A percentile compares a stretch with the other conserved stretches of the same genome.
These are phyloP conservation scores for Gossypium arboreum DNA, from an alignment of 345 rosid genomes.

Conservation along the genomic window DNA sequence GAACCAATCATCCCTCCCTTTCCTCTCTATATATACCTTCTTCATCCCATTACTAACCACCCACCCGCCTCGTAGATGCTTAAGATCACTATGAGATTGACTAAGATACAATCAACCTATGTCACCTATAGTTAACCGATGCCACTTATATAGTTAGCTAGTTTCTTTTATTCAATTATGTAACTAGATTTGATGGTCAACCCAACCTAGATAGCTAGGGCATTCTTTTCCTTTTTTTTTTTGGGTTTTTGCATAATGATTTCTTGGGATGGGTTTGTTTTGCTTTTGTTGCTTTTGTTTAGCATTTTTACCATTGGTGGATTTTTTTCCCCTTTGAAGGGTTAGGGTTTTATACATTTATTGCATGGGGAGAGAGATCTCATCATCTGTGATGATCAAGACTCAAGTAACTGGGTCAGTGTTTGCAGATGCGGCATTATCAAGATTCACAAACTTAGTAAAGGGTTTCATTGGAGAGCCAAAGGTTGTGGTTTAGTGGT, in stretches of 20 bases:
- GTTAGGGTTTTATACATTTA: constrained; percentile 14
- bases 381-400: neutral
- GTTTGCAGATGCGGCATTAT: constrained; percentile 40
- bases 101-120: too few relatives aligned
- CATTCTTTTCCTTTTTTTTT: neutral
- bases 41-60: neutral
- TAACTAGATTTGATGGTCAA: neutral
- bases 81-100: too few relatives aligned
- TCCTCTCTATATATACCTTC: constrained; percentile 17
- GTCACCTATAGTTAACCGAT: too few relatives aligned
- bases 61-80: neutral
- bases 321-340: neutral
- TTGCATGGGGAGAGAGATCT: constrained; percentile 20
- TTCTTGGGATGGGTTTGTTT: constrained; percentile 16
- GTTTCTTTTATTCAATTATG: neutral
- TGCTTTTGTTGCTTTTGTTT: neutral
- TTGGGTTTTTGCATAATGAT: constrained; percentile 14
- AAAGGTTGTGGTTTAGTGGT: neutral
- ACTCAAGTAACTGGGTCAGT: constrained; percentile 23
- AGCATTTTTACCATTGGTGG: neutral
- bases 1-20: neutral
- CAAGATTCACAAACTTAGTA: constrained; percentile 43
- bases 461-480: constrained; percentile 4
- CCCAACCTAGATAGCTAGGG: neutral
- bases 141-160: neutral